A percentile compares a stretch with the other conserved stretches of the same genome.
Conservation (phyloP, 352 stramenopile species). For the Phytophthora europaea region DNA sequence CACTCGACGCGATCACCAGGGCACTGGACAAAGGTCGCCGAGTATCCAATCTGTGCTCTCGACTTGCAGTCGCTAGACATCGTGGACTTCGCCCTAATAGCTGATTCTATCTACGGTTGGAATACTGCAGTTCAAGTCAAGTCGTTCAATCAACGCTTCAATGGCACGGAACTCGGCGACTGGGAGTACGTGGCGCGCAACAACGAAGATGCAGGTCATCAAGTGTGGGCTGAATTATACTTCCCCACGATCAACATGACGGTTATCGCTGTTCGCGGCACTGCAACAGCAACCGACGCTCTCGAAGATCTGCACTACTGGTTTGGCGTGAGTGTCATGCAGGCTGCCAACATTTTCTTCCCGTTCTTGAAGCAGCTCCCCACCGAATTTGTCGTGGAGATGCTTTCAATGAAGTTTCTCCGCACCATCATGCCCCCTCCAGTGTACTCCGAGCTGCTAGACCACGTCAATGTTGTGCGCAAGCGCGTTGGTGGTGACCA, state of each 20-base stretch:
- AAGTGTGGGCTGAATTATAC: conserved; percentile 89
- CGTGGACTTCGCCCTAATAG: conserved; percentile 89
- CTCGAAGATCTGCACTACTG: conserved; percentile 91
- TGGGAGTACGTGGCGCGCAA: conserved; percentile 84
- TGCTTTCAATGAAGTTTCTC: conserved; percentile 86
- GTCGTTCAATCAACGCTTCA: conserved; percentile 84
- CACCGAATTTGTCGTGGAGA: conserved; percentile 78
- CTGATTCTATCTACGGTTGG: conserved; percentile 84
- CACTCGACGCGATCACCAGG: conserved; percentile 11
- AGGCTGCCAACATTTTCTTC: conserved; percentile 86
- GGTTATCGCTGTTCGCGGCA: conserved; percentile 85
- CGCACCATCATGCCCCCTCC: conserved; percentile 77
- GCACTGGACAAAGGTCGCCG: conserved; percentile 61
- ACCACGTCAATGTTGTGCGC: conserved; percentile 68
- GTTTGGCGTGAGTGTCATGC: conserved; percentile 91
- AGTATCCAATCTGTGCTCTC: conserved; percentile 86
- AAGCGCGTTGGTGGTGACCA: conserved; percentile 71
- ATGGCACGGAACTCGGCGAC: conserved; percentile 78
- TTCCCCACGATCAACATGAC: conserved; percentile 89
- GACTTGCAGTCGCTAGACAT: conserved; percentile 72
- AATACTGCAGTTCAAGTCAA: conserved; percentile 80
- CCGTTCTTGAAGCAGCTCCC: conserved; percentile 90
- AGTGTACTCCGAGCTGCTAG: conserved; percentile 79
- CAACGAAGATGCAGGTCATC: conserved; percentile 68
- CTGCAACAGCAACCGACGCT: conserved; percentile 82